Conservation (phyloP, 768 basidiomycete species). For the Amanita subjunquillea region DNA sequence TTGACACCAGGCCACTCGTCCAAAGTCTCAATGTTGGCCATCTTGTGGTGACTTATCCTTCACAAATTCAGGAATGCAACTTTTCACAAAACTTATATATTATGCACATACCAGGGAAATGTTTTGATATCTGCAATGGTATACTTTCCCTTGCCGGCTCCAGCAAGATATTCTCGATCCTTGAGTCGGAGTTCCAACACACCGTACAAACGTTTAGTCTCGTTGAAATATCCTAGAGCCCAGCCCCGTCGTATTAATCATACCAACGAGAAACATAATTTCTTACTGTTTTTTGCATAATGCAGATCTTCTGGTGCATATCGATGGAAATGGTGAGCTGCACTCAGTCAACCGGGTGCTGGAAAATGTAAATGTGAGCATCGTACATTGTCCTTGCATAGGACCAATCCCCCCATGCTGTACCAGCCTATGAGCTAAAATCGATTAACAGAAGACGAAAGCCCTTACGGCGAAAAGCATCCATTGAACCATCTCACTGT, state of each 20-base stretch:
- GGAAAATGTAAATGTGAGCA: not conserved
- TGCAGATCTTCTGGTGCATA: conserved; percentile 58
- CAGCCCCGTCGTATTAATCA: not conserved
- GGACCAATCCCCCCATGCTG: conserved; percentile 78
- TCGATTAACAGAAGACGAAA: not conserved
- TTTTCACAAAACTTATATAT: not conserved
- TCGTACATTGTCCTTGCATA: conserved; percentile 68
- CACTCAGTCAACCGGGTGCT: not conserved
- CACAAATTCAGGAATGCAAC: not conserved
- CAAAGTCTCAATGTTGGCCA: conserved; percentile 42
- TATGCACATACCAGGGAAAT: conserved; percentile 30
- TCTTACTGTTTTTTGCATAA: conserved; percentile 55
- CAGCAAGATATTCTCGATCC: conserved; percentile 70
- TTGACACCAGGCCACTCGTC: conserved; percentile 58
- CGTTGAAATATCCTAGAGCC: conserved; percentile 57
- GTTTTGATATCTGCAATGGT: conserved; percentile 68
- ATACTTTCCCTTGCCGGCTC: conserved; percentile 58
- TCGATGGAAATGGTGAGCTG: conserved; percentile 63
- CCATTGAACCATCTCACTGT: conserved; percentile 76
- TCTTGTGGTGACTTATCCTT: conserved; percentile 45
- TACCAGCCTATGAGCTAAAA: not conserved
- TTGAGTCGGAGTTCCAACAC: conserved; percentile 74
- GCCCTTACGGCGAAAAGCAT: conserved; percentile 62
- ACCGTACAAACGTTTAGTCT: conserved; percentile 75
- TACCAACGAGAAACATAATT: not conserved